Conservation (phyloP, 805 yeast species). For the Starmerella floricola region DNA sequence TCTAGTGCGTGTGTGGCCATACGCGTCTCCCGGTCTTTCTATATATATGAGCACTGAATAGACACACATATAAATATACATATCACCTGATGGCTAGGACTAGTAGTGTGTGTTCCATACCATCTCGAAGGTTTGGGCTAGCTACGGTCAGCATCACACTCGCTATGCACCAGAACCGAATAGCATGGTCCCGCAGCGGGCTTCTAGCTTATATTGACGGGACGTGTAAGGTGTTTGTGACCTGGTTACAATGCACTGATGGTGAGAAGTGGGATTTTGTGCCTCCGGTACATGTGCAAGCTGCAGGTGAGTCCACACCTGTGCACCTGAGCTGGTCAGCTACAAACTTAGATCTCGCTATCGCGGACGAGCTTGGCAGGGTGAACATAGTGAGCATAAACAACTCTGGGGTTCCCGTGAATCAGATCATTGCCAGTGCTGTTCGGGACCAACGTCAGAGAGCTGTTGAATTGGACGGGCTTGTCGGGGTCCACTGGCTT, state of each 20-base stretch:
- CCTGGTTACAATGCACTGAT: constrained; percentile 60
- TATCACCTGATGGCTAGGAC: too few species aligned
- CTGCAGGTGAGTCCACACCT: constrained; percentile 19
- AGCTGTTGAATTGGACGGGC: constrained; percentile 23
- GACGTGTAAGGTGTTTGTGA: constrained; percentile 36
- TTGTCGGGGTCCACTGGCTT: constrained; percentile 58
- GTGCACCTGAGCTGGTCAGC: constrained; percentile 59
- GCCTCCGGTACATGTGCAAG: constrained; percentile 35
- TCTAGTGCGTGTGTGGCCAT: too few species aligned
- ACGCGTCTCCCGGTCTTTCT: too few species aligned
- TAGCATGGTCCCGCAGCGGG: constrained; percentile 40
- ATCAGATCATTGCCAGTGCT: constrained; percentile 18
- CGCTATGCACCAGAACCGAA: constrained; percentile 5
- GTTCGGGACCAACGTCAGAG: constrained; percentile 24
- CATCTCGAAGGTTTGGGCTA: constrained; percentile 1
- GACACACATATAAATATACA: too few species aligned
- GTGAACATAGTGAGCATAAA: constrained; percentile 37
- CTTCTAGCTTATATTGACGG: constrained; percentile 54
- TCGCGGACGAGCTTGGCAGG: constrained; percentile 61
- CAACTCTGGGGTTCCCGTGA: constrained; percentile 19
- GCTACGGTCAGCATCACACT: background rate
- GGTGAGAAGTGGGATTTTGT: constrained; percentile 75
- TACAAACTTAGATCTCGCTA: constrained; percentile 69
- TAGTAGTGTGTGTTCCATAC: too few species aligned
- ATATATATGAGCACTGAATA: too few species aligned